Evolutionary conservation across 2,329 filamentous ascomycete genomes (phyloP).

Genomic region (Aureobasidium sp.): DNA sequence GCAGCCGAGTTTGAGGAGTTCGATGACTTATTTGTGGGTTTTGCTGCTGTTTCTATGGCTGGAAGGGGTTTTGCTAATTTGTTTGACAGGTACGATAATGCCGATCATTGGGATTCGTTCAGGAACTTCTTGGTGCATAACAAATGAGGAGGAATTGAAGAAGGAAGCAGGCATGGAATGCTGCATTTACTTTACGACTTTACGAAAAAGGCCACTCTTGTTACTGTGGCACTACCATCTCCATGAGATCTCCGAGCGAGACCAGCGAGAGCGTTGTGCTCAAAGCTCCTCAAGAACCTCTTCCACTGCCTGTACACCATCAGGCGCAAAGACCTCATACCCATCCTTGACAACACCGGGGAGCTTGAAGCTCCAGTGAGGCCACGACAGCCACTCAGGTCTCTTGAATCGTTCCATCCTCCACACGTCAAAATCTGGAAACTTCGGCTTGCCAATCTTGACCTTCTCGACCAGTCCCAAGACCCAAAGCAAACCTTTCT

Average conservation of each 20-base stretch:
- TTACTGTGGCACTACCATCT: neutral
- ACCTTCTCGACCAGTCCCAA: neutral
- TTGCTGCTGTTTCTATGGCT: neutral
- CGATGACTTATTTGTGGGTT: conserved; percentile 94
- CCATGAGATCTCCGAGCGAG: neutral
- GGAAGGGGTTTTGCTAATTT: conserved; percentile 20
- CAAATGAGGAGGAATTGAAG: conserved; percentile 25
- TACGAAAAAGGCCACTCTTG: neutral
- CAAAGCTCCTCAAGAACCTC: neutral
- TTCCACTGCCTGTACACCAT: neutral
- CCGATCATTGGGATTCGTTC: conserved; percentile 80
- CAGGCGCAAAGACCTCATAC: neutral
- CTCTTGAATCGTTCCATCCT: neutral
- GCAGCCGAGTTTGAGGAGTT: conserved; percentile 82
- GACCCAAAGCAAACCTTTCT: neutral
- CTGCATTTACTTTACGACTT: neutral
- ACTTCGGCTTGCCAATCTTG: neutral
- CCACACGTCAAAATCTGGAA: neutral
- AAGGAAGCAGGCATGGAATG: neutral
- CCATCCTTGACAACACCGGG: neutral
- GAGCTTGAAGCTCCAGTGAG: neutral
- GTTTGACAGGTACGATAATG: conserved; percentile 57
- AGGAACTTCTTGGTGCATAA: conserved; percentile 84
- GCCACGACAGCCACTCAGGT: neutral
- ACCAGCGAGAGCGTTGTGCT: neutral